phyloP scores from a whole-genome alignment of 371 early-diverging fungal species.

The Lichtheimia ornata region DNA sequence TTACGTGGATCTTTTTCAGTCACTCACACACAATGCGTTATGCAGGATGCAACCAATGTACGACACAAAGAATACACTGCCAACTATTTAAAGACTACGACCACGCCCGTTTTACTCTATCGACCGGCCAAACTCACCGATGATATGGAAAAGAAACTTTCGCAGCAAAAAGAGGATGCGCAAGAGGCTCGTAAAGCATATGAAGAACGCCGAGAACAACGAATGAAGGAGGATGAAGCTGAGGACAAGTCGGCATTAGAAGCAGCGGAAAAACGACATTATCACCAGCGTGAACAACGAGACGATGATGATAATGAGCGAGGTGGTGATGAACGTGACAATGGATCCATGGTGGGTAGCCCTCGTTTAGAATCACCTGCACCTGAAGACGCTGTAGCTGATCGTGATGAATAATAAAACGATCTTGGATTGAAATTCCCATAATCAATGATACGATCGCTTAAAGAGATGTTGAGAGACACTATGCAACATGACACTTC shows the following conservation, averaged over 20 bases:
- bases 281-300: not conserved
- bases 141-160: constrained; percentile 21
- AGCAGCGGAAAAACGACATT: constrained; percentile 1
- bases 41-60: constrained; percentile 24
- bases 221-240: constrained; percentile 15
- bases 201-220: constrained; percentile 21
- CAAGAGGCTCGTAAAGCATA: constrained; percentile 21
- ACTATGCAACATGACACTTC: too few species aligned
- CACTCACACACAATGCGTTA: constrained; percentile 4
- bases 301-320: not conserved
- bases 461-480: too few species aligned
- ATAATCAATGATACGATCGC: too few species aligned
- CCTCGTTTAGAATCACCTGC: constrained; percentile 12
- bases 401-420: constrained; percentile 6
- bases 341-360: not conserved
- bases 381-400: constrained; percentile 13
- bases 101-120: constrained; percentile 50
- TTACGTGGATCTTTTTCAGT: constrained; percentile 3
- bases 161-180: constrained; percentile 25
- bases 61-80: constrained; percentile 28
- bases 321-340: constrained; percentile 2
- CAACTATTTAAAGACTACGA: constrained; percentile 47
- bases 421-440: too few species aligned
- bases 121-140: constrained; percentile 49
- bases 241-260: constrained; percentile 8